A percentile compares a stretch with the other conserved stretches of the same genome.
Conservation (phyloP, 2,329 filamentous ascomycete genomes). For the Helotiales sp. region DNA sequence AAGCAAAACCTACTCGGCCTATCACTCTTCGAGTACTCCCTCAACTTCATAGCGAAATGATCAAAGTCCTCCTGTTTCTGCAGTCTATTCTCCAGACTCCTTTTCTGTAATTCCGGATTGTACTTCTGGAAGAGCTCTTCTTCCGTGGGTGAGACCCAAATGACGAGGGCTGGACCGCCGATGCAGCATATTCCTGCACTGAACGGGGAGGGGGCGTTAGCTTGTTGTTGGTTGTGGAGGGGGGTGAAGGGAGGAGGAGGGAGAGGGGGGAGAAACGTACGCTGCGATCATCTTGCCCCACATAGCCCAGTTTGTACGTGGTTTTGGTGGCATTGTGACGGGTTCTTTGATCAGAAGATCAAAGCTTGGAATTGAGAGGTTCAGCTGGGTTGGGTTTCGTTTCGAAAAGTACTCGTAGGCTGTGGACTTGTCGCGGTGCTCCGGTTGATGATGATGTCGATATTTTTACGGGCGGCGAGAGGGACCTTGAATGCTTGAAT, state of each 20-base stretch:
- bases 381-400: constrained; percentile 16
- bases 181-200: constrained; percentile 76
- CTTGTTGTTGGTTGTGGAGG: constrained; percentile 3
- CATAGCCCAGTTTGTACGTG: constrained; percentile 56
- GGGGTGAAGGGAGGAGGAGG: constrained; percentile 27
- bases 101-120: constrained; percentile 91
- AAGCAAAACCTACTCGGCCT: constrained; percentile 74
- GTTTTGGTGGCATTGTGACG: constrained; percentile 30
- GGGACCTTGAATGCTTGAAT: background rate
- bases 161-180: constrained; percentile 83
- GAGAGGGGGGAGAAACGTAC: constrained; percentile 54
- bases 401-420: background rate
- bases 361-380: background rate
- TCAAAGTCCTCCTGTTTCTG: constrained; percentile 86
- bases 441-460: constrained; percentile 19
- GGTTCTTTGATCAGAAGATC: background rate
- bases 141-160: constrained; percentile 81
- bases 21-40: constrained; percentile 87
- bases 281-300: constrained; percentile 73
- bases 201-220: constrained; percentile 25
- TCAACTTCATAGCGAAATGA: constrained; percentile 81
- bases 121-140: constrained; percentile 92
- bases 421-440: background rate
- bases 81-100: constrained; percentile 78
- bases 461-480: constrained; percentile 11